phyloP scores from a whole-genome alignment of 225 moss, liverwort and hornwort species.

The Polytrichum commune region DNA sequence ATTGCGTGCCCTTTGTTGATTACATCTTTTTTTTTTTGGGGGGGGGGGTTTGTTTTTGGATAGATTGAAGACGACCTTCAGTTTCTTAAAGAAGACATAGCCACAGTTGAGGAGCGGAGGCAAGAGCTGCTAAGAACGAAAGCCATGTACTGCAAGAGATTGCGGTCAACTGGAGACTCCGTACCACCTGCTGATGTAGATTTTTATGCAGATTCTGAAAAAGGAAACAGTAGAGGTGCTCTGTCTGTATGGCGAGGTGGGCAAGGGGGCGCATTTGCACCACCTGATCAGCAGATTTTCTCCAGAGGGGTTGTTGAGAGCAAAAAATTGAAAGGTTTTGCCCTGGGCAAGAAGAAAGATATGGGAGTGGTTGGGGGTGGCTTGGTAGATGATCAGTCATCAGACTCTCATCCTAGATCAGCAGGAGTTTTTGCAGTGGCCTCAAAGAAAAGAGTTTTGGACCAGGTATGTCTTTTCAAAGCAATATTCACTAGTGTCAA shows the following conservation, averaged over 20 bases:
- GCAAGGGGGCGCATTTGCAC: conserved; percentile 51
- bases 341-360: conserved; percentile 15
- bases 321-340: conserved; percentile 16
- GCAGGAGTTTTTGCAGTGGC: conserved; percentile 53
- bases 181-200: conserved; percentile 43
- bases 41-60: conserved; percentile 7
- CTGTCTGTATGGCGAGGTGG: conserved; percentile 41
- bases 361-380: conserved; percentile 31
- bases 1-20: too few species aligned
- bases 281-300: conserved; percentile 18
- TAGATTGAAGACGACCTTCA: conserved; percentile 80
- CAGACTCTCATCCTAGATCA: conserved; percentile 27
- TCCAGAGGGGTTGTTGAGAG: conserved; percentile 28
- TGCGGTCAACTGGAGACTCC: conserved; percentile 37
- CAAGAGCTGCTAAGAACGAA: conserved; percentile 52
- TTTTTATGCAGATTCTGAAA: conserved; percentile 35
- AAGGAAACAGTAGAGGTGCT: conserved; percentile 45
- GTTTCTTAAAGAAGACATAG: conserved; percentile 84
- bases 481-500: too few species aligned
- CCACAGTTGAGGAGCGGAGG: conserved; percentile 65
- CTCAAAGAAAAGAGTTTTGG: conserved; percentile 77
- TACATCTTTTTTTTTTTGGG: too few species aligned
- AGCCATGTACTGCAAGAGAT: conserved; percentile 45
- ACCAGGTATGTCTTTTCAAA: conserved; percentile 51
- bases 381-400: conserved; percentile 27